A percentile compares a stretch with the other conserved stretches of the same genome.
Conservation (phyloP, 163 green algal species). For the Chloromonas sp. region DNA sequence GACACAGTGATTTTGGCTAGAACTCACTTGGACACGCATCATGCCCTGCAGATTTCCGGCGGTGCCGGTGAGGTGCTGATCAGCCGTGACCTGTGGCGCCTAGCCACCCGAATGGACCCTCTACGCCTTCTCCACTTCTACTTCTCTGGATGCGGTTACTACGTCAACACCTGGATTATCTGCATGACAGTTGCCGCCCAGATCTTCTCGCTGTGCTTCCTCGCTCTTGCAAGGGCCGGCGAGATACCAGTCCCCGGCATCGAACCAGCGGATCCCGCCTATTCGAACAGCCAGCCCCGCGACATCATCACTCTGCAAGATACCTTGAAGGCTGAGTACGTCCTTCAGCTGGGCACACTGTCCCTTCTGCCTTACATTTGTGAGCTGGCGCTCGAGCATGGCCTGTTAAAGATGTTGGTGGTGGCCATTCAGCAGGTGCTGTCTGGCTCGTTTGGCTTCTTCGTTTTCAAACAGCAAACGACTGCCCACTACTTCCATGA, state of each 20-base stretch:
- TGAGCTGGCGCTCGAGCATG: constrained; percentile 27
- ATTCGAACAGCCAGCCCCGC: background rate
- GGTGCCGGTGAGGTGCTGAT: constrained; percentile 81
- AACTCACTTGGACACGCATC: too few species aligned
- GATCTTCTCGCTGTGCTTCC: constrained; percentile 30
- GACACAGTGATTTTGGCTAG: background rate
- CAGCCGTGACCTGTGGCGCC: constrained; percentile 69
- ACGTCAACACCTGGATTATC: constrained; percentile 60
- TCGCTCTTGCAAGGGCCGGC: constrained; percentile 13
- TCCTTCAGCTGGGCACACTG: constrained; percentile 36
- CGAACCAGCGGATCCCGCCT: background rate
- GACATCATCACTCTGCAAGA: constrained; percentile 12
- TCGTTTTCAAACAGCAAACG: constrained; percentile 36
- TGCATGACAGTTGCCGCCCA: constrained; percentile 33
- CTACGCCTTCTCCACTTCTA: constrained; percentile 77
- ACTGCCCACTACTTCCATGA: constrained; percentile 15
- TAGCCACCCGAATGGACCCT: constrained; percentile 71
- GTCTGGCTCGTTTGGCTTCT: constrained; percentile 11
- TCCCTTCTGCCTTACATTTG: constrained; percentile 29
- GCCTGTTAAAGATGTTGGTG: constrained; percentile 8
- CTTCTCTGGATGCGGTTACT: constrained; percentile 40
- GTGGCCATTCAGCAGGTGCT: background rate
- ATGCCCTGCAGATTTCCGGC: constrained; percentile 16
- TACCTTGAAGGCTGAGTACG: constrained; percentile 20
- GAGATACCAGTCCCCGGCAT: background rate